Percentiles rank a stretch among this genome's conserved stretches.
These are phyloP conservation scores for Dothideomycetes sp. DNA, from an alignment of 2,329 filamentous ascomycete species.

Conservation along the genomic window DNA sequence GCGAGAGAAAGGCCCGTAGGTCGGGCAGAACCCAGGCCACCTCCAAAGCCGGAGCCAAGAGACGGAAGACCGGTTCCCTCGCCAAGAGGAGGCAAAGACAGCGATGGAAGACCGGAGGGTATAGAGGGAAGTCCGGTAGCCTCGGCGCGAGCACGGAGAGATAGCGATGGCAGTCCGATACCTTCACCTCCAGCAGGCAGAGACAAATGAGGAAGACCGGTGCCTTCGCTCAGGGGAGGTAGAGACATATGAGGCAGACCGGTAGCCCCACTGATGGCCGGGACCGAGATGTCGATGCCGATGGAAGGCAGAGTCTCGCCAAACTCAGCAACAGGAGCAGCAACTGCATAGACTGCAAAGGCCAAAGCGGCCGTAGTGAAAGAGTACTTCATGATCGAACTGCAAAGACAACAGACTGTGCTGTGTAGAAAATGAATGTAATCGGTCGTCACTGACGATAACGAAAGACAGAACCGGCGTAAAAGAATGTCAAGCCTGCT, in stretches of 20 bases:
- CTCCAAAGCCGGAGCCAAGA: not conserved
- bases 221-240: no score
- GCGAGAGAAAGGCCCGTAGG: not conserved
- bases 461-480: not conserved
- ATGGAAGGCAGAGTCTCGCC: not conserved
- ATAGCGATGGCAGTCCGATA: no score
- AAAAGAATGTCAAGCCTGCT: conserved; percentile 7
- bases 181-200: no score
- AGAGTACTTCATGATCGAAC: conserved; percentile 23
- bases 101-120: no score
- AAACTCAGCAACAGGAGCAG: conserved; percentile 9
- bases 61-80: no score
- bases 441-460: conserved; percentile 1
- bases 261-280: not conserved
- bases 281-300: not conserved
- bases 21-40: not conserved
- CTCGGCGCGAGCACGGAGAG: no score
- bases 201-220: no score
- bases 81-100: no score
- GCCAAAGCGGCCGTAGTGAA: conserved; percentile 18
- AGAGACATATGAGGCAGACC: no score
- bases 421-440: not conserved
- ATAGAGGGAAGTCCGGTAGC: no score
- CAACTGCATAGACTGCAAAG: conserved; percentile 15
- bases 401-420: no score